Evolutionary conservation across 2,329 filamentous ascomycete genomes (phyloP), one percentile per base, ranked within the genome.

Genomic region (Ophiostoma ips): DNA sequence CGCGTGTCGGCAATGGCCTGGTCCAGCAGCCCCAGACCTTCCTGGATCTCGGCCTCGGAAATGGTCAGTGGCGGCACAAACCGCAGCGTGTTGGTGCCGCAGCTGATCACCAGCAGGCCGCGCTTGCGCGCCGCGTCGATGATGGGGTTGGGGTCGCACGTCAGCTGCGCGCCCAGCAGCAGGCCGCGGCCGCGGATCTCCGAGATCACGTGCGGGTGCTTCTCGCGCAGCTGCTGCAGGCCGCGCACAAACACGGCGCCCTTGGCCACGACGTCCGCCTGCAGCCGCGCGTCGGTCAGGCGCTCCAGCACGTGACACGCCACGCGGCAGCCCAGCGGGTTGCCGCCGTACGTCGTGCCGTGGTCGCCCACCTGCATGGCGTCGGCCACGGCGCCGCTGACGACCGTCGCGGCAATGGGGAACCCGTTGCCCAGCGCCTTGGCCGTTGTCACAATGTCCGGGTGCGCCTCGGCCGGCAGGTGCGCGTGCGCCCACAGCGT

Each of bases 391-490:
- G 73, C 69, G 50, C 61, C 61, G 56, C 70, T 75, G 34, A 76
- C 72, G 48, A 78, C 76, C 5, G 84, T 86, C 7, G 92, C 92
- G 47, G 87, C 92, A 57, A 98, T 89, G 45, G 92, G 92, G 65
- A 95, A 90, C 5, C 92, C 92, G 61, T 98, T 98, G 15, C 92
- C 92, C 2, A 98, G 79, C 1, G 92, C 92, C 71, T 98, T 98
- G 51, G 92, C 92, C 0, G 86, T 90, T 13, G 90, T 95, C 55
- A 98, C 68, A 56, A 98, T 83, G 60, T 98, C 92, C 7, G 92
- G 92, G 63, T 98, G 92, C 2, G 88, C 87, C 56, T 85, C 81
- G 58, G 74, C 70, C 34, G 86, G 83, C 21, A 92, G 74, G 52
- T 73, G 71, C 11, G 73, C 74, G 62, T 98, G 90, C 0, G 92